Evolutionary conservation across 2,329 filamentous ascomycete species (phyloP).

Genomic region (Remersonia thermophila): DNA sequence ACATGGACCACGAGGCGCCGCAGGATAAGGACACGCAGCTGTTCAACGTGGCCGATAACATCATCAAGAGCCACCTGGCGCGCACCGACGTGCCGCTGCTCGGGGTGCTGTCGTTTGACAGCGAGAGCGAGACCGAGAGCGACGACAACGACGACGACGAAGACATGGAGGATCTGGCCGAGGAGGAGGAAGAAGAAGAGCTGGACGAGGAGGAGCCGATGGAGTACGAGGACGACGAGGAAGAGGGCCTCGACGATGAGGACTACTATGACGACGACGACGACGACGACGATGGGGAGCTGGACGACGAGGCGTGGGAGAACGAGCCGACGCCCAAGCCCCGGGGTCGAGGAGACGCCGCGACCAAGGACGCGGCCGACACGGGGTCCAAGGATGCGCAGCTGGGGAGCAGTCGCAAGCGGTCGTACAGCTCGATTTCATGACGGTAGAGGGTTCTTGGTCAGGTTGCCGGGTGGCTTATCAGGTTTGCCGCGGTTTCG

Average conservation of each 20-base stretch:
- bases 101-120: conserved; percentile 33
- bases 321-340: conserved; percentile 1
- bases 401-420: conserved; percentile 6
- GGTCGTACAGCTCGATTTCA: conserved; percentile 7
- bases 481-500: background rate
- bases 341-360: conserved; percentile 2
- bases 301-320: conserved; percentile 3
- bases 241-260: conserved; percentile 5
- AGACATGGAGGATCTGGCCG: conserved; percentile 20
- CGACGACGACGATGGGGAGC: conserved; percentile 13
- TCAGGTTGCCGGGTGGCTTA: too few species aligned
- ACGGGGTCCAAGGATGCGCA: conserved; percentile 6
- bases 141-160: conserved; percentile 22
- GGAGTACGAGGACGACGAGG: conserved; percentile 11
- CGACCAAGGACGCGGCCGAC: background rate
- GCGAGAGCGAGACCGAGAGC: conserved; percentile 28
- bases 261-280: conserved; percentile 7
- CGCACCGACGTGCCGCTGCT: conserved; percentile 34
- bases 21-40: conserved; percentile 32
- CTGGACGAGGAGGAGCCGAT: conserved; percentile 16
- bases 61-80: conserved; percentile 36
- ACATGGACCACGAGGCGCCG: conserved; percentile 27
- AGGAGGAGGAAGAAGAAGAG: conserved; percentile 17
- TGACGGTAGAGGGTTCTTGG: conserved; percentile 2
- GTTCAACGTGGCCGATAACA: conserved; percentile 32